Conservation (phyloP, 2,329 filamentous ascomycete genomes). For the Cryphonectria japonica region DNA sequence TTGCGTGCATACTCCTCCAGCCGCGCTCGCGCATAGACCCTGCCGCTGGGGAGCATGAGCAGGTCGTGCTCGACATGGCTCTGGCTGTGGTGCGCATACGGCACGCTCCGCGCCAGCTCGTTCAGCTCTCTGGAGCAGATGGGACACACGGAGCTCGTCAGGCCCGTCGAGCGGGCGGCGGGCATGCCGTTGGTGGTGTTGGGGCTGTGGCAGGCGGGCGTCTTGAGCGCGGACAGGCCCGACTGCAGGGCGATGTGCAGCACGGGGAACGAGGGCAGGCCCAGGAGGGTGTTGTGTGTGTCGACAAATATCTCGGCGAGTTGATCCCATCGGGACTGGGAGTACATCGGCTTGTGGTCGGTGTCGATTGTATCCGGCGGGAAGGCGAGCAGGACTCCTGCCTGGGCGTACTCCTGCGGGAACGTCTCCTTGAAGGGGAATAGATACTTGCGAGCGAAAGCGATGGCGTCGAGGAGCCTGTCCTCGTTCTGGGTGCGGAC, state of each 20-base stretch:
- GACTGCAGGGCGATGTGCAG: constrained; percentile 90
- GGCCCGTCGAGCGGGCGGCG: constrained; percentile 49
- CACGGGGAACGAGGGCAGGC: constrained; percentile 79
- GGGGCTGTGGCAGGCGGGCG: constrained; percentile 77
- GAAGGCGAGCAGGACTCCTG: constrained; percentile 81
- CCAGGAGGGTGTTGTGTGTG: constrained; percentile 85
- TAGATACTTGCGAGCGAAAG: constrained; percentile 82
- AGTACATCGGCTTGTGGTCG: constrained; percentile 67
- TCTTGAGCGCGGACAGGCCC: constrained; percentile 93
- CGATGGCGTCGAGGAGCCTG: constrained; percentile 75
- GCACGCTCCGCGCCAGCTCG: constrained; percentile 82
- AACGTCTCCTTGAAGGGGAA: constrained; percentile 64
- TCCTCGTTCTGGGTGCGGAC: constrained; percentile 67
- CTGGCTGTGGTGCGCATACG: constrained; percentile 94
- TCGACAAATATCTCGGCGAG: constrained; percentile 80
- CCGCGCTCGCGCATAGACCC: constrained; percentile 78
- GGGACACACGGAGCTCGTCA: constrained; percentile 80
- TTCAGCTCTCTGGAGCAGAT: constrained; percentile 97
- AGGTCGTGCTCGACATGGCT: constrained; percentile 89
- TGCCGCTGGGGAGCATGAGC: constrained; percentile 82
- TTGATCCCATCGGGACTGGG: constrained; percentile 70
- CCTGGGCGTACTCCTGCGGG: constrained; percentile 70
- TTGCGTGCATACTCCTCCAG: constrained; percentile 80
- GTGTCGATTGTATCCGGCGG: constrained; percentile 56
- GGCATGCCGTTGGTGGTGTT: constrained; percentile 30